These are phyloP conservation scores for Fusarium austroafricanum DNA, from an alignment of 2,329 filamentous ascomycete species.

Conservation along the genomic window DNA sequence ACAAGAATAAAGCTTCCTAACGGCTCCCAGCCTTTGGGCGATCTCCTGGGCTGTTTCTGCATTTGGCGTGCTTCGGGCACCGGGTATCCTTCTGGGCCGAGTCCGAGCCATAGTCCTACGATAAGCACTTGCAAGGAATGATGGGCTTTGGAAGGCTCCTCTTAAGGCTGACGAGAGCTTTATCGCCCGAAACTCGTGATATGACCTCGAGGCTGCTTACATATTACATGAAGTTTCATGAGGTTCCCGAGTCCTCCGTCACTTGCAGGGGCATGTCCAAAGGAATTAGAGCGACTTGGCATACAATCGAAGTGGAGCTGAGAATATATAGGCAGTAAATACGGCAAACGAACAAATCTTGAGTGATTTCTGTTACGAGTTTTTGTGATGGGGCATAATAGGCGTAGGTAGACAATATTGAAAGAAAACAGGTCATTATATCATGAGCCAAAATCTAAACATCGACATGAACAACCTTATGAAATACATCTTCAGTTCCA, in stretches of 20 bases:
- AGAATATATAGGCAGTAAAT: neutral
- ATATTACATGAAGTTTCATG: neutral
- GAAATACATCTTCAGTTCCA: constrained; percentile 29
- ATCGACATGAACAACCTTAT: constrained; percentile 26
- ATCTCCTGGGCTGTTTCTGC: constrained; percentile 14
- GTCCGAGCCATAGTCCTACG: constrained; percentile 26
- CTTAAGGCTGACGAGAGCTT: constrained; percentile 46
- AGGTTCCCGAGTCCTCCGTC: neutral
- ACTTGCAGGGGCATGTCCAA: neutral
- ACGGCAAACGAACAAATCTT: neutral
- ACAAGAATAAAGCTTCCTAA: neutral
- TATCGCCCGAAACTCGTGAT: constrained; percentile 19
- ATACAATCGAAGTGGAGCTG: constrained; percentile 13
- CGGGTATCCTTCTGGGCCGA: constrained; percentile 6
- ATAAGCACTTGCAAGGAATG: constrained; percentile 45
- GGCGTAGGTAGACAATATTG: neutral
- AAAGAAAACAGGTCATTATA: constrained; percentile 29
- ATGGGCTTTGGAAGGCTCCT: constrained; percentile 14
- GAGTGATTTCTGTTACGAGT: neutral
- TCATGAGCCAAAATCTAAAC: constrained; percentile 35
- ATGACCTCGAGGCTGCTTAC: constrained; percentile 14
- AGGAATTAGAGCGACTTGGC: neutral
- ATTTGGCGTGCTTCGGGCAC: constrained; percentile 2
- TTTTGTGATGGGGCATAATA: neutral
- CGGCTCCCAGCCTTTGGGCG: neutral